Evolutionary conservation across 805 yeast species (phyloP).

Genomic region (Cephaloascus fragrans): DNA sequence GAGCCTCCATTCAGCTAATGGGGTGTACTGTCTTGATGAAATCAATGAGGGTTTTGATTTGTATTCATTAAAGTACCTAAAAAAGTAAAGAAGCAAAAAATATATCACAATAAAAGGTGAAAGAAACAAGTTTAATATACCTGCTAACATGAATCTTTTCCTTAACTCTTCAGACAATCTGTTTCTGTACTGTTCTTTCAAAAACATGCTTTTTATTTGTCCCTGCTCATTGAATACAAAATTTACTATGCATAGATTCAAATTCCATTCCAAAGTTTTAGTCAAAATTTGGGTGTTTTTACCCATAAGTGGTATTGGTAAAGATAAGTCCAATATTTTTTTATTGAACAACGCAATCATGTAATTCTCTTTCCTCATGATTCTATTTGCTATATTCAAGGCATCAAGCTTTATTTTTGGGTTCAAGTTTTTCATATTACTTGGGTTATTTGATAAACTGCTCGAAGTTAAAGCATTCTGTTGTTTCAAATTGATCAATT

Average conservation of each 20-base stretch:
- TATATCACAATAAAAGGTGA: slow-evolving; percentile 84
- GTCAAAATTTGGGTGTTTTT: slow-evolving; percentile 41
- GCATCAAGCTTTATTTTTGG: slow-evolving; percentile 77
- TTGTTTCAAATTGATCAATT: slow-evolving; percentile 65
- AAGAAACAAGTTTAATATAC: slow-evolving; percentile 67
- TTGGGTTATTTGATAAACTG: slow-evolving; percentile 9
- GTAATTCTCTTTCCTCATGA: slow-evolving; percentile 93
- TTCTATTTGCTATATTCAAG: slow-evolving; percentile 88
- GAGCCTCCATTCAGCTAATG: slow-evolving; percentile 90
- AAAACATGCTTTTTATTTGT: slow-evolving; percentile 60
- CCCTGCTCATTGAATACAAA: slow-evolving; percentile 79
- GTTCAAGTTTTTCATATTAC: slow-evolving; percentile 47
- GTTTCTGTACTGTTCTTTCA: slow-evolving; percentile 63
- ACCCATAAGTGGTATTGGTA: slow-evolving; percentile 36
- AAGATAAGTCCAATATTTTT: slow-evolving; percentile 56
- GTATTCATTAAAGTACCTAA: slow-evolving; percentile 88
- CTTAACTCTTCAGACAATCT: slow-evolving; percentile 58
- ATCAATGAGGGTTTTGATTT: slow-evolving; percentile 79
- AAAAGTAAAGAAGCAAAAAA: slow-evolving; percentile 73
- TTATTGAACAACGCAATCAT: slow-evolving; percentile 83
- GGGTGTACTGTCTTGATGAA: slow-evolving; percentile 76
- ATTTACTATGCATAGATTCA: slow-evolving; percentile 79
- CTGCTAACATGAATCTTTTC: slow-evolving; percentile 81
- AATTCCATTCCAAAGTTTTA: slow-evolving; percentile 89
- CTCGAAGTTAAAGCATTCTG: slow-evolving; percentile 65